Evolutionary conservation across 2,329 filamentous ascomycete species (phyloP), one percentile per base, ranked within the genome.

Genomic region (Sporothrix sp.): DNA sequence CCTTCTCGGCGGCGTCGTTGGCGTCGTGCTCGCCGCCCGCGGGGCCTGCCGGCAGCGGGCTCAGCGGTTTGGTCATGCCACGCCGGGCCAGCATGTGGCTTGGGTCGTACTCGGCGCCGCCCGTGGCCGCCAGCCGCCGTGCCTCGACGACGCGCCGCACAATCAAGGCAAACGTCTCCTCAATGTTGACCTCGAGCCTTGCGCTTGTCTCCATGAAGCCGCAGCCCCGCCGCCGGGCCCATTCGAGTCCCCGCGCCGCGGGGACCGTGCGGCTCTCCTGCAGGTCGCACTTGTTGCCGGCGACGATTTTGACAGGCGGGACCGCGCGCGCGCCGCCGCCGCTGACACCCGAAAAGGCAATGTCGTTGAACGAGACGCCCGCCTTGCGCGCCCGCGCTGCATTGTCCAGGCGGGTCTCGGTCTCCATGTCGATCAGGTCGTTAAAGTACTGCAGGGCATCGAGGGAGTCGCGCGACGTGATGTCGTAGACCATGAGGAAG

Each of bases 191-290:
- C 71, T 88, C 85, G 60, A 89, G 79, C 50, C 86, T 72, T 4
- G 87, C 87, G 61, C 84, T 88, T 55, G 87, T 93, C 76, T 93
- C 87, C 87, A 93, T 93, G 68, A 93, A 93, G 35, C 86, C 87
- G 67, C 85, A 91, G 38, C 81, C 81, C 50, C 78, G 73, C 53
- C 71, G 72, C 54, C 85, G 72, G 46, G 87, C 85, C 86, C 87
- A 93, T 59, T 89, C 84, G 38, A 91, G 70, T 0, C 87, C 87
- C 51, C 77, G 70, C 37, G 81, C 75, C 7, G 84, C 84, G n/a
- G 78, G 70, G 8, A 93, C 81, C 63, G 81, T 75, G 44, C 87
- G 71, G 58, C 73, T 76, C 60, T 82, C 76, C 61, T 86, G 81
- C 55, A 91, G 66, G 66, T 93, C 87, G 71, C 86, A 90, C 70